phyloP scores from a whole-genome alignment of 2,329 filamentous ascomycete genomes.

The Huntiella moniliformis region DNA sequence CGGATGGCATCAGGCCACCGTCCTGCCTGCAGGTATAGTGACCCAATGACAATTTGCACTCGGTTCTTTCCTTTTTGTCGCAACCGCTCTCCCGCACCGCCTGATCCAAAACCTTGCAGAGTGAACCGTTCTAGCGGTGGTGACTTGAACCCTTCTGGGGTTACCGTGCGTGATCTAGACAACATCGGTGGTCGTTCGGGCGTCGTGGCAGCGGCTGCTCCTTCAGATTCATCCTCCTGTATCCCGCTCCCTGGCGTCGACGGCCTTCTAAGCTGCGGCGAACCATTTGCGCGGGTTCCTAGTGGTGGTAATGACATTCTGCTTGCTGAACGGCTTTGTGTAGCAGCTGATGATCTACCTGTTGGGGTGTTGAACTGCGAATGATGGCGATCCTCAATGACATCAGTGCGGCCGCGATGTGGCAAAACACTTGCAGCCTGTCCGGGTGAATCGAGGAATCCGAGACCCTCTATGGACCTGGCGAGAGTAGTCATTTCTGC shows the following conservation, averaged over 20 bases:
- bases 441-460: slow-evolving; percentile 60
- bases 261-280: slow-evolving; percentile 28
- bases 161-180: slow-evolving; percentile 21
- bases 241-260: slow-evolving; percentile 29
- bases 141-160: slow-evolving; percentile 28
- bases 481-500: slow-evolving; percentile 60
- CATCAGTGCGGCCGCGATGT: slow-evolving; percentile 4
- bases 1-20: slow-evolving; percentile 77
- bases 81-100: slow-evolving; percentile 55
- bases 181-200: slow-evolving; percentile 15
- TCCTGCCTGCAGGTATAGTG: slow-evolving; percentile 72
- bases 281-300: slow-evolving; percentile 22
- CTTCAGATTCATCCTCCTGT: slow-evolving; percentile 20
- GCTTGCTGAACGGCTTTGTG: slow-evolving; percentile 34
- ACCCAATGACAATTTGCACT: slow-evolving; percentile 61
- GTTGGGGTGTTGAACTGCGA: slow-evolving; percentile 33
- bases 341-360: slow-evolving; percentile 33
- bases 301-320: slow-evolving; percentile 73
- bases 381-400: slow-evolving; percentile 28
- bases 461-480: slow-evolving; percentile 52
- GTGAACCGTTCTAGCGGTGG: slow-evolving; percentile 36
- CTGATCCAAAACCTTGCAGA: slow-evolving; percentile 53
- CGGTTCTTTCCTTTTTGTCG: slow-evolving; percentile 67
- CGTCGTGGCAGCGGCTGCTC: slow-evolving; percentile 23
- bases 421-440: slow-evolving; percentile 22